A percentile compares a stretch with the other conserved stretches of the same genome.
Evolutionary conservation across 345 rosid genomes (phyloP).

Genomic region (Eucalyptus rudis): DNA sequence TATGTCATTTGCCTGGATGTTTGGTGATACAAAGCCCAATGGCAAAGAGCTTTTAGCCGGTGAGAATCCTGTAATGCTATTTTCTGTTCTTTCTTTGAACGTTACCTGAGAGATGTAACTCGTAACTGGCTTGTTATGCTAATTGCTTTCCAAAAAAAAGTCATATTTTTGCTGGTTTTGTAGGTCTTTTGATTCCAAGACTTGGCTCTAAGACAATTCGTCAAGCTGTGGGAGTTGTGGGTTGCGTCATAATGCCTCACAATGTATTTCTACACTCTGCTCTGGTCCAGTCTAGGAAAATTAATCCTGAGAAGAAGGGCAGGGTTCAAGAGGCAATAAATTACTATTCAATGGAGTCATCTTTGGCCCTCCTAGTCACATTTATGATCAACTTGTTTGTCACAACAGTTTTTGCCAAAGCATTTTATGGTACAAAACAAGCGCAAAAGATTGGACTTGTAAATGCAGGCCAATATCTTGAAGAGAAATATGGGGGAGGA

Average conservation of each 20-base stretch:
- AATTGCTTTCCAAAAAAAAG: neutral
- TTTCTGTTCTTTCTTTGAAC: neutral
- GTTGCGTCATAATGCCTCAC: constrained; percentile 94
- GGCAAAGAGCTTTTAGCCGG: constrained; percentile 66
- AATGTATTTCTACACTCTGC: constrained; percentile 90
- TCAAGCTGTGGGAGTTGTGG: constrained; percentile 93
- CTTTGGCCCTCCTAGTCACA: constrained; percentile 54
- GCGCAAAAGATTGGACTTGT: constrained; percentile 67
- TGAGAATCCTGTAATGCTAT: neutral
- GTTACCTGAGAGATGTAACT: neutral
- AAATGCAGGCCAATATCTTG: constrained; percentile 81
- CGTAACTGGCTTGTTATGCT: neutral
- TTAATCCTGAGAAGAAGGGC: constrained; percentile 50
- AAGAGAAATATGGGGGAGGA: constrained; percentile 84
- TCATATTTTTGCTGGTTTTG: neutral
- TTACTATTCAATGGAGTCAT: constrained; percentile 77
- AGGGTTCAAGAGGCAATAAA: constrained; percentile 75
- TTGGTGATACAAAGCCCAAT: constrained; percentile 67
- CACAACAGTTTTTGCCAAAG: constrained; percentile 84
- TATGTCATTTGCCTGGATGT: constrained; percentile 83
- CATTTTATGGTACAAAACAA: constrained; percentile 58
- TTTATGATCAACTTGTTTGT: constrained; percentile 83
- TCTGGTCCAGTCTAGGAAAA: constrained; percentile 76
- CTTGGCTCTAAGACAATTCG: constrained; percentile 80
- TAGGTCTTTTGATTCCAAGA: constrained; percentile 76